Conservation (phyloP, 768 basidiomycete genomes). For the Trametes sanguinea region DNA sequence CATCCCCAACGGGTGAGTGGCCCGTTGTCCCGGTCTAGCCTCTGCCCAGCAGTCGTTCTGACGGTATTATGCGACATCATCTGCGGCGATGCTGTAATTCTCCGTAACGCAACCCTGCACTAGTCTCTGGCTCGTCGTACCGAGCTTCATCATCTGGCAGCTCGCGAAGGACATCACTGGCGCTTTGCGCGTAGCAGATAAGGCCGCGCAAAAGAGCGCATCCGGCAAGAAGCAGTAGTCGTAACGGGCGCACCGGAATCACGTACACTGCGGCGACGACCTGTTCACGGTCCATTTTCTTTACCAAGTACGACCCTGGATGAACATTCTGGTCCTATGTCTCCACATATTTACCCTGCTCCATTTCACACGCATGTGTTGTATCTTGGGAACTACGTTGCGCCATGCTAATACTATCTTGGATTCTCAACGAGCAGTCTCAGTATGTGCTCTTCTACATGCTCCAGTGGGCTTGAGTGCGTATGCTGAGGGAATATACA, state of each 20-base stretch:
- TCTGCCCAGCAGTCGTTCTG: slow-evolving; percentile 3
- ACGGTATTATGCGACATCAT: neutral
- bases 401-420: neutral
- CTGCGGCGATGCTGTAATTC: neutral
- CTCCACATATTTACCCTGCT: neutral
- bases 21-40: neutral
- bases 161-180: slow-evolving; percentile 64
- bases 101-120: neutral
- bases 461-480: slow-evolving; percentile 4
- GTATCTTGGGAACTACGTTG: neutral
- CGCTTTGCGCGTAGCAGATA: slow-evolving; percentile 40
- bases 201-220: slow-evolving; percentile 30
- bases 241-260: neutral
- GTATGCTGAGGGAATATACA: slow-evolving; percentile 5
- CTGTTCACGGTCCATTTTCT: neutral
- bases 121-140: slow-evolving; percentile 80
- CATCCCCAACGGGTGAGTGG: slow-evolving; percentile 74
- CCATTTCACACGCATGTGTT: neutral
- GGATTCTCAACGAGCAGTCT: neutral
- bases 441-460: neutral
- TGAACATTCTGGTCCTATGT: neutral
- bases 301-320: neutral
- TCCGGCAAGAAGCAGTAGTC: slow-evolving; percentile 37
- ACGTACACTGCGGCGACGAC: neutral
- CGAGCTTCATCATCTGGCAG: slow-evolving; percentile 55